phyloP scores from a whole-genome alignment of 2,329 filamentous ascomycete genomes.

The Monilinia fructicola region DNA sequence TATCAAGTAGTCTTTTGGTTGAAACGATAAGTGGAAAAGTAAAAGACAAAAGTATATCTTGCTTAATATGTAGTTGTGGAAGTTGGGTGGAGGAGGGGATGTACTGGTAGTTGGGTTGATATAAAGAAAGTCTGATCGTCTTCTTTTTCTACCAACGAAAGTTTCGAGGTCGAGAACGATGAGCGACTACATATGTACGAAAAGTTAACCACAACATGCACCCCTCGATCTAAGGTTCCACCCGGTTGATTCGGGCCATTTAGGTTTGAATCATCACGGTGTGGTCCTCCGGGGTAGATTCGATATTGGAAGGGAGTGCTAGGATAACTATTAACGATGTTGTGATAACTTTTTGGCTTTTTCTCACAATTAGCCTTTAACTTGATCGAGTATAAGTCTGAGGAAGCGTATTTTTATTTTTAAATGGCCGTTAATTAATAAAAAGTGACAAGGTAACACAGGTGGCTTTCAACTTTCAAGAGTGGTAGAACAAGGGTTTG shows the following conservation, averaged over 20 bases:
- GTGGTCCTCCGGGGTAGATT: slow-evolving; percentile 27
- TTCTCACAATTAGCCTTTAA: not conserved
- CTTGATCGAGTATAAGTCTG: slow-evolving; percentile 19
- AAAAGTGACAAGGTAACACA: slow-evolving; percentile 6
- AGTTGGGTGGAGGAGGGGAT: not conserved
- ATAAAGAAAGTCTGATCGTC: slow-evolving; percentile 22
- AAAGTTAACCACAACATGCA: slow-evolving; percentile 24
- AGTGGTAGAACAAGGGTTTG: not conserved
- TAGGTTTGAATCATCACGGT: slow-evolving; percentile 22
- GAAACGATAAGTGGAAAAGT: not conserved
- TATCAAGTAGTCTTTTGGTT: not conserved
- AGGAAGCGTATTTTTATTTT: slow-evolving; percentile 11
- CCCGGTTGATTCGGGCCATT: slow-evolving; percentile 33
- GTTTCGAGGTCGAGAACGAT: slow-evolving; percentile 19
- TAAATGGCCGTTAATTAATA: slow-evolving; percentile 17
- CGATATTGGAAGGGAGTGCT: slow-evolving; percentile 13
- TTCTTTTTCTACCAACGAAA: slow-evolving; percentile 3
- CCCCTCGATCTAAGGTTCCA: slow-evolving; percentile 35
- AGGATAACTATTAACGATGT: slow-evolving; percentile 5
- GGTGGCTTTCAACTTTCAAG: slow-evolving; percentile 7
- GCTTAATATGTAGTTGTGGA: not conserved
- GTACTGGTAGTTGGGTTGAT: slow-evolving; percentile 13
- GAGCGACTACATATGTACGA: slow-evolving; percentile 35
- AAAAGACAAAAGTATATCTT: not conserved
- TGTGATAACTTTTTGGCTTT: slow-evolving; percentile 13